Evolutionary conservation across 495 filamentous ascomycete genomes (phyloP), one percentile per base, ranked within the genome.

Genomic region (Usnea hakonensis): DNA sequence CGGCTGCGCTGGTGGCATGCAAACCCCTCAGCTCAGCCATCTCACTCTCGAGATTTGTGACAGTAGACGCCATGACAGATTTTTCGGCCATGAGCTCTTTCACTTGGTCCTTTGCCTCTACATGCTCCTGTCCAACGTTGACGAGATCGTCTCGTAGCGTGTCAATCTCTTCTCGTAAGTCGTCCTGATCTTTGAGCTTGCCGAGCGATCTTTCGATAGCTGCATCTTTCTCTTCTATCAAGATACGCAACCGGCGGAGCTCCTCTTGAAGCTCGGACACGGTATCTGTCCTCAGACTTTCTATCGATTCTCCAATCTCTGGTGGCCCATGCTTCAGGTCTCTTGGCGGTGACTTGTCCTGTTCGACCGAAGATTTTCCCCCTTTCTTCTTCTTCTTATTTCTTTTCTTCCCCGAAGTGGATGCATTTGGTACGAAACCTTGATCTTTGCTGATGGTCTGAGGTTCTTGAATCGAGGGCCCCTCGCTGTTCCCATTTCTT

Each of bases 361-460:
- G 63, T 19, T 59, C 58, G 1, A 35, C 21, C 26, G 72, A 58
- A 52, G 73, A 77, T 56, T 83, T 85, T 19, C 79, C 83, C 43
- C 83, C 85, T 79, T 90, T 95, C 81, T 94, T 95, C 79, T 93
- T 96, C 72, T 93, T 94, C 57, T 86, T 89, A 54, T 89, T 94
- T 70, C 90, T 96, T 77, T 91, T 94, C 72, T 87, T 90, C 23
- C 74, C 73, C 7, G 61, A 70, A 8, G 68, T 61, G 26, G 66
- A 58, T 33, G 50, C 37, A 36, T 67, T 61, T 50, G 55, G 58
- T 33, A 56, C 30, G 6, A 33, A 48, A 3, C 14, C 30, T 26
- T 44, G 33, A 6, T 38, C 38, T 30, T 54, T 62, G 8, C 30
- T 23, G 37, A 57, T 23, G 16, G 17, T 43, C 21, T 62, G 60